Evolutionary conservation across 2,329 filamentous ascomycete genomes (phyloP).

Genomic region (Penicillium sp.): DNA sequence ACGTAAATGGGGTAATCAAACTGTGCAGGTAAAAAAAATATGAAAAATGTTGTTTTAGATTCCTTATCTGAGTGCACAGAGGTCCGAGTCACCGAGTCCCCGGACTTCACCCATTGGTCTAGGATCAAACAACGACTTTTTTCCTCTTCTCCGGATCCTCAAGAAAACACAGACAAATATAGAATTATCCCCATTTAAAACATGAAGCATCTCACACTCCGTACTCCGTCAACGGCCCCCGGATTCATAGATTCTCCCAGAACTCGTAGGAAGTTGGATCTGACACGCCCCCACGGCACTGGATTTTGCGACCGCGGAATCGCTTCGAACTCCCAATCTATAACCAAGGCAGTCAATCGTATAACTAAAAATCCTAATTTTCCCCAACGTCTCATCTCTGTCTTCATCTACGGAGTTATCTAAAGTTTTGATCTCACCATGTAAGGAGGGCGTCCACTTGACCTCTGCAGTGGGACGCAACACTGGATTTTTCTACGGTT

Average conservation of each 20-base stretch:
- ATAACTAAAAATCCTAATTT: neutral
- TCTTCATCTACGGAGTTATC: too few relatives aligned
- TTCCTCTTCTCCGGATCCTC: neutral
- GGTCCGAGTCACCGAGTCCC: constrained; percentile 13
- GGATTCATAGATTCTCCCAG: neutral
- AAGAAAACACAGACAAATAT: neutral
- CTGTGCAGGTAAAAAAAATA: neutral
- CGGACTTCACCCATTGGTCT: neutral
- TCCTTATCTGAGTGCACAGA: constrained; percentile 7
- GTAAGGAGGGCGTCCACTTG: neutral
- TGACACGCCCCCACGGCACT: neutral
- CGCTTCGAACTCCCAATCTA: neutral
- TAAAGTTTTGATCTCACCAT: neutral
- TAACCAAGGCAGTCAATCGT: neutral
- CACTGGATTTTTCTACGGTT: neutral
- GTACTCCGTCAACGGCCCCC: neutral
- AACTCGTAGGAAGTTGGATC: neutral
- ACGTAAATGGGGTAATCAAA: neutral
- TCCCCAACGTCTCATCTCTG: too few relatives aligned
- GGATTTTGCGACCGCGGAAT: neutral
- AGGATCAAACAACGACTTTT: neutral
- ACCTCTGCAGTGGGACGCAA: neutral
- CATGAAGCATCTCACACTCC: neutral
- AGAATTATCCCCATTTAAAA: neutral
- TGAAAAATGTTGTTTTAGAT: neutral